A percentile compares a stretch with the other conserved stretches of the same genome.
Conservation (phyloP, 148 eudicot species). For the Nyssa sinensis region DNA sequence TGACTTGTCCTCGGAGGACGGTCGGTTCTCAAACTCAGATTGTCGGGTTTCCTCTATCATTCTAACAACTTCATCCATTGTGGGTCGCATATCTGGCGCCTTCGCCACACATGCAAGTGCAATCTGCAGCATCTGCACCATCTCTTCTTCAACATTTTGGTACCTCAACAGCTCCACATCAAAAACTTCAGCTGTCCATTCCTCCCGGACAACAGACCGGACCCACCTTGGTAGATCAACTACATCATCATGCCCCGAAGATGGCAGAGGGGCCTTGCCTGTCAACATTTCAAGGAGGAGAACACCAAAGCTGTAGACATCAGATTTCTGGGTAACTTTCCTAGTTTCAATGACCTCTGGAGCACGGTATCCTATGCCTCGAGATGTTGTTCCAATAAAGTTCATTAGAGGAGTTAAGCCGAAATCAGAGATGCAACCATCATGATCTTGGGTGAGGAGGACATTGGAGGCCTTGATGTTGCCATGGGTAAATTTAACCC, state of each 20-base stretch:
- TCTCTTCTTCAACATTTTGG: slow-evolving; percentile 69
- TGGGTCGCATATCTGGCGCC: slow-evolving; percentile 62
- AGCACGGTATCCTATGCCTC: slow-evolving; percentile 71
- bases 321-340: slow-evolving; percentile 68
- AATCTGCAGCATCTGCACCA: slow-evolving; percentile 93
- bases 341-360: slow-evolving; percentile 73
- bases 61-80: slow-evolving; percentile 68
- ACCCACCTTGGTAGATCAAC: slow-evolving; percentile 96
- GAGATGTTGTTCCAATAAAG: slow-evolving; percentile 33
- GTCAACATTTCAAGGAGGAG: slow-evolving; percentile 78
- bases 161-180: slow-evolving; percentile 62
- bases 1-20: slow-evolving; percentile 67
- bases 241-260: slow-evolving; percentile 51
- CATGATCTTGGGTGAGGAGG: slow-evolving; percentile 59
- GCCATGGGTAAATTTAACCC: slow-evolving; percentile 69
- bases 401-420: slow-evolving; percentile 63
- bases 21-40: slow-evolving; percentile 44
- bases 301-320: slow-evolving; percentile 96
- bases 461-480: slow-evolving; percentile 87
- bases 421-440: slow-evolving; percentile 62
- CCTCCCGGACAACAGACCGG: slow-evolving; percentile 84
- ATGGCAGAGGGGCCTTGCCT: slow-evolving; percentile 64
- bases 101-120: slow-evolving; percentile 73
- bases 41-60: slow-evolving; percentile 76
- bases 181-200: slow-evolving; percentile 95